Base-by-base conservation (phyloP, 306 rosid genomes). In the Pachyrhizus erosus region DNA sequence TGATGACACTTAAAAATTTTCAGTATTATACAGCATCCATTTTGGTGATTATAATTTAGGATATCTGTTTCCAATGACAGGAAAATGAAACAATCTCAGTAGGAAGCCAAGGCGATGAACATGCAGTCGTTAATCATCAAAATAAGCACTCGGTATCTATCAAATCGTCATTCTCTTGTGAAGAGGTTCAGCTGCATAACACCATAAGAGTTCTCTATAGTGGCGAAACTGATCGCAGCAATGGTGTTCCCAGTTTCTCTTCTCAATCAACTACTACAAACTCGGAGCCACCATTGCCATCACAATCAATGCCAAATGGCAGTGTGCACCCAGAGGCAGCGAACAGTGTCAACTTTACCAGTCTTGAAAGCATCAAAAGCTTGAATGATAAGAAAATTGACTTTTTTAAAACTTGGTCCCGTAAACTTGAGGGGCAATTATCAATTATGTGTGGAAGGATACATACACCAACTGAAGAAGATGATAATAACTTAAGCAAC, bases 351-450 rank as follows among this genome's bases (percentile, higher is more conserved):
- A 40, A 40, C 21, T 12, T 69, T 40, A 39, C 80, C 20, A 29
- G 52, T 68, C 84, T 74, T 72, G 87, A 84, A 9, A 80, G 57
- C 73, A n/a, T 62, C 37, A 27, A 23, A 24, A 65, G 58, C 83
- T 64, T 82, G 29, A 83, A 84, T 69, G 91, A 91, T 76, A 82
- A 29, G 31, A 87, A 91, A 73, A 88, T 69, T 87, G 94, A 93
- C 77, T 77, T 89, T 66, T 93, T 91, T 78, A 89, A 93, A 81
- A 93, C 98, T 81, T 90, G 88, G 90, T 87, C 93, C 4, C 86
- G 94, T 42, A 89, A 62, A 77, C 88, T 93, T 77, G 93, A 84
- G 82, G 89, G 87, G 70, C 90, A 90, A 79, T 26, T 93, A 20
- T 72, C 93, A 62, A 11, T 82, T 17, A 85, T 87, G 24, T 74